Base-by-base conservation (phyloP, 345 rosid genomes). In the Hevea brasiliensis region DNA sequence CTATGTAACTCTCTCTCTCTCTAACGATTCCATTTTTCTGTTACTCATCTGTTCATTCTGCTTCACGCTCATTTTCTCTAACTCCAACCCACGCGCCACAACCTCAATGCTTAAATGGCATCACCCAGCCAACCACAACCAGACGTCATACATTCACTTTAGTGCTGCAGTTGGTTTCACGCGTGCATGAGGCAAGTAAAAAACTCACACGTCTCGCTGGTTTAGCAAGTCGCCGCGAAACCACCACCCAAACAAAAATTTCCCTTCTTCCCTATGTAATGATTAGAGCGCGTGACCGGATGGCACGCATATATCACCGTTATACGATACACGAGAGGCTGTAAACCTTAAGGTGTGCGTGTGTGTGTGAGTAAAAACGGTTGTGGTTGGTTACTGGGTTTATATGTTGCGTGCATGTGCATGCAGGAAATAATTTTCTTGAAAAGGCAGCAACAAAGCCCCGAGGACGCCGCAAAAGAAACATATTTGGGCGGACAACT, bases 401-500 rank as follows among this genome's bases (percentile, higher is more conserved):
- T 15, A 2, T 48, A 48, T 48, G 47, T 48, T 50, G n/a, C 14
- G 56, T 42, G 50, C 4, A 1, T 40, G 51, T 61, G 53, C 14
- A 61, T 21, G 72, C 58, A 77, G 82, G 70, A 63, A 61, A 79
- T 54, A 60, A 32, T 72, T 82, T 61, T 41, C 68, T 54, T 60
- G 55, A 74, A 75, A 72, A 71, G 81, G 32, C 58, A 72, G 71
- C 74, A 55, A 27, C 70, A 77, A 27, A 71, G 62, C 72, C 70
- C 77, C 60, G 35, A 48, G 37, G 54, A 23, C 72, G 76, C 71
- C 77, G 77, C 70, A 0, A 59, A 73, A 65, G 32, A 57, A 18
- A 61, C 83, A 61, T 21, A 11, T 61, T 27, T 69, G 60, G 69
- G 50, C 66, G 57, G 81, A 73, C 80, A 82, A 35, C 29, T 56